phyloP scores from a whole-genome alignment of 1,284 basidiomycete genomes.

The Moesziomyces parantarcticus region DNA sequence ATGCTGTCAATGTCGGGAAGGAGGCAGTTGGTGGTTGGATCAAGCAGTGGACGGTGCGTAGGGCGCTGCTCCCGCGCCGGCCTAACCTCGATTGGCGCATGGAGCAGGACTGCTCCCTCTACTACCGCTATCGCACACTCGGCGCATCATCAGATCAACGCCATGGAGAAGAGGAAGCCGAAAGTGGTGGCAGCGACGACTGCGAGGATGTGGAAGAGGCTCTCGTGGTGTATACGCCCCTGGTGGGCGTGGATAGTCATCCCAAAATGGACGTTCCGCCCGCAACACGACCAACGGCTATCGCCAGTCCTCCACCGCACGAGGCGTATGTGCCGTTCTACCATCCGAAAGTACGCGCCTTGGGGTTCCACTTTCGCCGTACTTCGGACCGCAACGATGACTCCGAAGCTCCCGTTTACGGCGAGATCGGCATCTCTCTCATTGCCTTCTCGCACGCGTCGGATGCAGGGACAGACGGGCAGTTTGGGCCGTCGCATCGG shows the following conservation, averaged over 20 bases:
- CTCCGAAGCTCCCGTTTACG: slow-evolving; percentile 10
- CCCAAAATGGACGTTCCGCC: slow-evolving; percentile 16
- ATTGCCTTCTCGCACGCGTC: slow-evolving; percentile 61
- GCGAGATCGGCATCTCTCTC: slow-evolving; percentile 72
- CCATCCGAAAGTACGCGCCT: slow-evolving; percentile 60
- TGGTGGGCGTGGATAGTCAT: slow-evolving; percentile 16
- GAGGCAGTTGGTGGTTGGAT: slow-evolving; percentile 7
- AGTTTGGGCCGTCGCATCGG: slow-evolving; percentile 69
- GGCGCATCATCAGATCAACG: too few relatives aligned
- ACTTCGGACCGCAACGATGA: neutral
- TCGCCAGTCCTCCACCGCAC: slow-evolving; percentile 3
- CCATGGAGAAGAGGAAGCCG: neutral
- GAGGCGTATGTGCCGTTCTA: slow-evolving; percentile 61
- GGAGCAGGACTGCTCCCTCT: slow-evolving; percentile 46
- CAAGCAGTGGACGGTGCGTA: slow-evolving; percentile 30
- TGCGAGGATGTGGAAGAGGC: slow-evolving; percentile 27
- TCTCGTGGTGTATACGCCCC: slow-evolving; percentile 41
- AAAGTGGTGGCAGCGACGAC: neutral
- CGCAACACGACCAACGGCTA: neutral
- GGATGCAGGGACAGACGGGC: neutral
- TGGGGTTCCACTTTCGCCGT: slow-evolving; percentile 54
- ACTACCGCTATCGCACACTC: slow-evolving; percentile 5
- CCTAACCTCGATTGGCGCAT: slow-evolving; percentile 46
- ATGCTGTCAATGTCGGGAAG: neutral
- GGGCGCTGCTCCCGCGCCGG: slow-evolving; percentile 42